Evolutionary conservation across 352 stramenopile genomes (phyloP).

Genomic region (Phytophthora foliorum): DNA sequence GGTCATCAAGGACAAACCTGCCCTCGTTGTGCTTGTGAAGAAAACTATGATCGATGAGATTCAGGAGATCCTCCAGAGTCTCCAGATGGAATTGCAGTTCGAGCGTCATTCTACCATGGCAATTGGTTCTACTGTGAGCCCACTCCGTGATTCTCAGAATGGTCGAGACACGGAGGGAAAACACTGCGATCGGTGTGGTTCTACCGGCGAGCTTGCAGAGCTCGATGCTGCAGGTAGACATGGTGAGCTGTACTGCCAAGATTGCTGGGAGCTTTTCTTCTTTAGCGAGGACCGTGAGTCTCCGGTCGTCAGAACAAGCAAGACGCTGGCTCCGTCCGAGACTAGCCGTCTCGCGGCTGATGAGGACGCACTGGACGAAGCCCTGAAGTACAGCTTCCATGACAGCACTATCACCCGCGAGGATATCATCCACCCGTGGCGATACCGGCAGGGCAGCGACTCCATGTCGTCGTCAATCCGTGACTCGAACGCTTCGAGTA

Average conservation of each 20-base stretch:
- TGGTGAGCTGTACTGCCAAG: slow-evolving; percentile 70
- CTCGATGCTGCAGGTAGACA: slow-evolving; percentile 54
- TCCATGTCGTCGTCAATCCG: slow-evolving; percentile 57
- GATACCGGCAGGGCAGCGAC: slow-evolving; percentile 52
- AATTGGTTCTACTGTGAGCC: slow-evolving; percentile 47
- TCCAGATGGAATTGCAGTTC: slow-evolving; percentile 86
- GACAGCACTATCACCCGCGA: slow-evolving; percentile 66
- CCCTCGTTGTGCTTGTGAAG: slow-evolving; percentile 69
- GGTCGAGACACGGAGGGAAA: slow-evolving; percentile 35
- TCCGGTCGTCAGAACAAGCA: slow-evolving; percentile 30
- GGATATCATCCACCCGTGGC: slow-evolving; percentile 69
- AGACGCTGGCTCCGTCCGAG: slow-evolving; percentile 35
- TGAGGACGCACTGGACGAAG: slow-evolving; percentile 50
- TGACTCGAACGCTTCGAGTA: slow-evolving; percentile 71
- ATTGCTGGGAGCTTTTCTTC: slow-evolving; percentile 85
- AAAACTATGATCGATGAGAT: slow-evolving; percentile 85
- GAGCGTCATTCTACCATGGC: slow-evolving; percentile 77
- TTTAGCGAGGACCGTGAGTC: slow-evolving; percentile 56
- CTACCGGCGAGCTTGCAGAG: slow-evolving; percentile 62
- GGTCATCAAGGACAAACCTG: slow-evolving; percentile 64
- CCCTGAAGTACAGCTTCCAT: slow-evolving; percentile 83
- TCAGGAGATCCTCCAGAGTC: slow-evolving; percentile 77
- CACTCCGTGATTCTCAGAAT: slow-evolving; percentile 21
- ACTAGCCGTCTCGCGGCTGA: slow-evolving; percentile 35
- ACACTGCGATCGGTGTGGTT: slow-evolving; percentile 67